Evolutionary conservation across 208 protist species (phyloP).

Genomic region (Crithidia fasciculata): DNA sequence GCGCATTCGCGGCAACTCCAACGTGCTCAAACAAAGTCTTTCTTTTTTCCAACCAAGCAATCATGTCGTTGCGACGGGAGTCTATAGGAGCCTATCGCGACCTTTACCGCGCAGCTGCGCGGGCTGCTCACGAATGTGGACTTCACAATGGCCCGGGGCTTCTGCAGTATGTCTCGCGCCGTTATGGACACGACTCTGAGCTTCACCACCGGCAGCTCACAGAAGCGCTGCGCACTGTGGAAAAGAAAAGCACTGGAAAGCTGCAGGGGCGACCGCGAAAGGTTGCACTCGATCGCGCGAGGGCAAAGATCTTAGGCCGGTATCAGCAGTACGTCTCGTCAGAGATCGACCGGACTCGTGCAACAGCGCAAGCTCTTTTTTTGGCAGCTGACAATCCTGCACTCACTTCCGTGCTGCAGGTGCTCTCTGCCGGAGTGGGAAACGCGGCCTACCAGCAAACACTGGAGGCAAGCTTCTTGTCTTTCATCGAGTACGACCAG

Average conservation of each 20-base stretch:
- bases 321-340: constrained; percentile 63
- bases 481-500: constrained; percentile 58
- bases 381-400: constrained; percentile 46
- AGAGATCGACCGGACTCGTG: constrained; percentile 51
- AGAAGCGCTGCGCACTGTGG: constrained; percentile 10
- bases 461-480: constrained; percentile 61
- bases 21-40: too few relatives aligned
- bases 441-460: constrained; percentile 64
- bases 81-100: constrained; percentile 60
- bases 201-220: constrained; percentile 41
- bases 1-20: too few relatives aligned
- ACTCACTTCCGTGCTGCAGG: constrained; percentile 78
- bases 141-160: constrained; percentile 59
- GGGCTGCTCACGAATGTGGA: constrained; percentile 44
- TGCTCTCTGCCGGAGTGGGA: constrained; percentile 72
- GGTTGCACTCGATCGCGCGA: background rate
- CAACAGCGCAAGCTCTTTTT: constrained; percentile 41
- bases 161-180: constrained; percentile 46
- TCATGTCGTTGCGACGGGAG: constrained; percentile 54
- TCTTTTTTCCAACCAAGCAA: too few relatives aligned
- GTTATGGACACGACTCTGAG: constrained; percentile 51
- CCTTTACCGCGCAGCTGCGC: constrained; percentile 42
- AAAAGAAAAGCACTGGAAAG: background rate
- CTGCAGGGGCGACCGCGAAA: background rate
- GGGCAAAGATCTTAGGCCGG: constrained; percentile 42